phyloP scores from a whole-genome alignment of 306 rosid genomes.

The Abrus pulchellus region DNA sequence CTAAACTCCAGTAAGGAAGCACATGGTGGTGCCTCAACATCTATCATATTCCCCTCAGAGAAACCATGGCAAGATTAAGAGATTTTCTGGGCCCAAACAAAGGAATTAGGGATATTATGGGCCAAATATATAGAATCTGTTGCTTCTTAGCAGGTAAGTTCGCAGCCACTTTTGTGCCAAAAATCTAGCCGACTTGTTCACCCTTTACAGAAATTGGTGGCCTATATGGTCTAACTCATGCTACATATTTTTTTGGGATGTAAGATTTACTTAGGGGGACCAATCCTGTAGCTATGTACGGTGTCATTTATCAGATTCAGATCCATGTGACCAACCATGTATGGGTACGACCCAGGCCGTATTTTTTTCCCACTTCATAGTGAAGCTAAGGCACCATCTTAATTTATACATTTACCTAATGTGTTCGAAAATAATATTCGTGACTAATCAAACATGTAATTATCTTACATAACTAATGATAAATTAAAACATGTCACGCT shows the following conservation, averaged over 20 bases:
- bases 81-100: conserved; percentile 65
- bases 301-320: conserved; percentile 43
- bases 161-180: conserved; percentile 41
- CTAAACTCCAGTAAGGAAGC: conserved; percentile 54
- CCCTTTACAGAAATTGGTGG: conserved; percentile 35
- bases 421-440: not conserved
- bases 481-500: not conserved
- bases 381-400: conserved; percentile 33
- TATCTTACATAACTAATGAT: conserved; percentile 5
- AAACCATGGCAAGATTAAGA: conserved; percentile 49
- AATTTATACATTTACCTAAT: not conserved
- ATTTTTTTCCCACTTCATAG: conserved; percentile 38
- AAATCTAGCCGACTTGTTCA: conserved; percentile 46
- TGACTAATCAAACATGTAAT: not conserved
- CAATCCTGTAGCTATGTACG: conserved; percentile 55
- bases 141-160: conserved; percentile 46
- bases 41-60: conserved; percentile 35
- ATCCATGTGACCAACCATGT: conserved; percentile 49
- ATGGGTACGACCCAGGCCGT: conserved; percentile 44
- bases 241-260: conserved; percentile 41
- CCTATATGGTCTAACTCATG: conserved; percentile 58
- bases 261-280: conserved; percentile 63
- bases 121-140: conserved; percentile 52
- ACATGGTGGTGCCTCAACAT: conserved; percentile 58
- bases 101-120: conserved; percentile 59